Conservation (phyloP, 805 yeast species). For the Jamesozyma lodderae region DNA sequence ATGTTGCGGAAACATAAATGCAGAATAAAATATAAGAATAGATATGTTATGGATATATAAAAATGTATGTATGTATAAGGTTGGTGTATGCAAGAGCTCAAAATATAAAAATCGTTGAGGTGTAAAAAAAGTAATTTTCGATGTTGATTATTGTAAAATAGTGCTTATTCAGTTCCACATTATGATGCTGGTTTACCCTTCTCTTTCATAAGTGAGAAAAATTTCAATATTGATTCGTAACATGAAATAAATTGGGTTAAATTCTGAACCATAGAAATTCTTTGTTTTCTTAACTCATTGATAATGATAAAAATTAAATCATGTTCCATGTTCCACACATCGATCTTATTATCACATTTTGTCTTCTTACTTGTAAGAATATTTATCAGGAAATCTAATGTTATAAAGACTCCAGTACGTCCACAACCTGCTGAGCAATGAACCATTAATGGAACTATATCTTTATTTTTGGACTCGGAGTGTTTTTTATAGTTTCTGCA, state of each 20-base stretch:
- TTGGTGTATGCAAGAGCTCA: background rate
- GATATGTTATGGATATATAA: background rate
- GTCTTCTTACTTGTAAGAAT: conserved; percentile 26
- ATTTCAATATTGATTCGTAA: conserved; percentile 44
- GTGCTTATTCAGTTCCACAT: background rate
- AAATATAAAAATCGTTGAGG: too few relatives aligned
- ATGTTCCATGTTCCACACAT: conserved; percentile 33
- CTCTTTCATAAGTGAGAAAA: conserved; percentile 19
- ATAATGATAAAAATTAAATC: conserved; percentile 56
- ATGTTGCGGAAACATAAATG: too few relatives aligned
- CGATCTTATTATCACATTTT: conserved; percentile 25
- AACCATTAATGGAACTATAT: conserved; percentile 45
- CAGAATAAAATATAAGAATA: background rate
- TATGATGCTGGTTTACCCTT: background rate
- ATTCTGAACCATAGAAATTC: conserved; percentile 74
- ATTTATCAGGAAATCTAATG: conserved; percentile 45
- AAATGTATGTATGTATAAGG: background rate
- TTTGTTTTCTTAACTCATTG: conserved; percentile 54
- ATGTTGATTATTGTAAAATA: too few relatives aligned
- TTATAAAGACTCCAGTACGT: conserved; percentile 80
- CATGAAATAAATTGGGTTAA: conserved; percentile 62
- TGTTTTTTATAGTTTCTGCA: conserved; percentile 5
- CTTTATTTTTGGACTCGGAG: too few relatives aligned
- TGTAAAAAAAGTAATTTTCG: too few relatives aligned
- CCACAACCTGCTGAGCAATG: conserved; percentile 99